Evolutionary conservation across 768 basidiomycete species (phyloP).

Genomic region (Suillus fuscotomentosus): DNA sequence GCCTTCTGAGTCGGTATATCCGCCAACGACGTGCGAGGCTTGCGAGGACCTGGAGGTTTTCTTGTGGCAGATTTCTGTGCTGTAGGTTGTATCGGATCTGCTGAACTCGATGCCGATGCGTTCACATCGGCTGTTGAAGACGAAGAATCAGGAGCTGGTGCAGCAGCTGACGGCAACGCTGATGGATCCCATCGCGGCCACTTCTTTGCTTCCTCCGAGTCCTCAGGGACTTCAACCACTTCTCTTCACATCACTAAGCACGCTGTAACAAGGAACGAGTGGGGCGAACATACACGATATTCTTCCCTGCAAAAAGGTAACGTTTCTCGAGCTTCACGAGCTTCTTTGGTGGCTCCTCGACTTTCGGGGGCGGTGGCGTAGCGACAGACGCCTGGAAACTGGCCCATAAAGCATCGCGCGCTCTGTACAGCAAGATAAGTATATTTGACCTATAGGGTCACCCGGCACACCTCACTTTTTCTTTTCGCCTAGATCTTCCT

Average conservation of each 20-base stretch:
- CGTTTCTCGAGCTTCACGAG: constrained; percentile 68
- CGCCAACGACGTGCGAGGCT: constrained; percentile 56
- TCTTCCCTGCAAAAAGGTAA: constrained; percentile 76
- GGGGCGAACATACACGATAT: constrained; percentile 61
- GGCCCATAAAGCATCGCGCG: constrained; percentile 64
- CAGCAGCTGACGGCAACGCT: constrained; percentile 3
- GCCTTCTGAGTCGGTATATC: constrained; percentile 56
- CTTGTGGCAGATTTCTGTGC: constrained; percentile 7
- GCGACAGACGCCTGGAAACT: constrained; percentile 65
- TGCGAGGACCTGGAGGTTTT: constrained; percentile 65
- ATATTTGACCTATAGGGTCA: constrained; percentile 6
- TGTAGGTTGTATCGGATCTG: background rate
- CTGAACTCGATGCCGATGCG: background rate
- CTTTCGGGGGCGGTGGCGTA: constrained; percentile 22
- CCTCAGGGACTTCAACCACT: constrained; percentile 68
- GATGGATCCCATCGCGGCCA: constrained; percentile 58
- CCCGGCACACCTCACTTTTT: constrained; percentile 39
- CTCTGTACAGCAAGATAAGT: constrained; percentile 34
- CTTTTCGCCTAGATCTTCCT: constrained; percentile 38
- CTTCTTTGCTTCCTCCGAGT: constrained; percentile 71
- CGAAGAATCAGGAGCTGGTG: constrained; percentile 8
- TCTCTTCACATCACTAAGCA: constrained; percentile 47
- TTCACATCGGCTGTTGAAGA: background rate
- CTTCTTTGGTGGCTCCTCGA: constrained; percentile 28
- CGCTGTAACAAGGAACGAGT: background rate